Percentiles rank a stretch among this genome's conserved stretches.
phyloP scores from a whole-genome alignment of 2,329 filamentous ascomycete genomes.

The Purpureocillium lavendulum region DNA sequence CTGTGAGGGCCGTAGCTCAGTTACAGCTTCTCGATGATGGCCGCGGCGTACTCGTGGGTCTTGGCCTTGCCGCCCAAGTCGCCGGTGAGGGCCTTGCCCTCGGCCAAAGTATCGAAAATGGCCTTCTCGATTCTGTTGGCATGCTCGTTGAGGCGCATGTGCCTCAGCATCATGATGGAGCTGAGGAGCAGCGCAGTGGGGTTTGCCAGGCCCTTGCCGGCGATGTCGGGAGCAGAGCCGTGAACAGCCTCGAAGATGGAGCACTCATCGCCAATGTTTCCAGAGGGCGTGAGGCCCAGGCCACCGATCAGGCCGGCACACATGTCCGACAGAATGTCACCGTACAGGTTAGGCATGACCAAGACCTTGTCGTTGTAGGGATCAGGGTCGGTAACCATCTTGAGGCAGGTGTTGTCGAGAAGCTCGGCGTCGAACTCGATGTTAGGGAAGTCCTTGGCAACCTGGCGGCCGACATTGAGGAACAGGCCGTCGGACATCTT shows the following conservation, averaged over 20 bases:
- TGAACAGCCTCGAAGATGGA: conserved; percentile 99
- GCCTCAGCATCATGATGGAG: conserved; percentile 99
- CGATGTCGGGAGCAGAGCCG: conserved; percentile 93
- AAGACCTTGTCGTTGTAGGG: conserved; percentile 99
- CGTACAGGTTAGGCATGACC: conserved; percentile 97
- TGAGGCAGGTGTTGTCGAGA: conserved; percentile 97
- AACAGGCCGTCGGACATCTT: conserved; percentile 99
- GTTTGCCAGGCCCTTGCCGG: conserved; percentile 92
- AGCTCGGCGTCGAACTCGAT: conserved; percentile 97
- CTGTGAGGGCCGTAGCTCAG: conserved; percentile 7
- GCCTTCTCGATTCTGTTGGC: conserved; percentile 86
- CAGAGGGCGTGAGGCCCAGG: conserved; percentile 91
- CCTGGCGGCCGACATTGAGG: conserved; percentile 74
- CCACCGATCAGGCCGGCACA: conserved; percentile 97
- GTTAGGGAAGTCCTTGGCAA: conserved; percentile 90
- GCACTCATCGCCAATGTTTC: conserved; percentile 98
- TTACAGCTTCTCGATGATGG: conserved; percentile 71
- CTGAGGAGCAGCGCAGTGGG: conserved; percentile 90
- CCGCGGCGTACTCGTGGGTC: conserved; percentile 87
- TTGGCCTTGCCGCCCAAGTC: conserved; percentile 95
- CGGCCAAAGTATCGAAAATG: conserved; percentile 87
- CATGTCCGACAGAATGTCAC: conserved; percentile 99
- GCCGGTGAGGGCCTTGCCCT: conserved; percentile 94
- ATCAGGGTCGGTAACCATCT: conserved; percentile 92
- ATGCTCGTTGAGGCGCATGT: conserved; percentile 86